These are phyloP conservation scores for Colletotrichum musicola DNA, from an alignment of 2,329 filamentous ascomycete genomes.

Conservation along the genomic window DNA sequence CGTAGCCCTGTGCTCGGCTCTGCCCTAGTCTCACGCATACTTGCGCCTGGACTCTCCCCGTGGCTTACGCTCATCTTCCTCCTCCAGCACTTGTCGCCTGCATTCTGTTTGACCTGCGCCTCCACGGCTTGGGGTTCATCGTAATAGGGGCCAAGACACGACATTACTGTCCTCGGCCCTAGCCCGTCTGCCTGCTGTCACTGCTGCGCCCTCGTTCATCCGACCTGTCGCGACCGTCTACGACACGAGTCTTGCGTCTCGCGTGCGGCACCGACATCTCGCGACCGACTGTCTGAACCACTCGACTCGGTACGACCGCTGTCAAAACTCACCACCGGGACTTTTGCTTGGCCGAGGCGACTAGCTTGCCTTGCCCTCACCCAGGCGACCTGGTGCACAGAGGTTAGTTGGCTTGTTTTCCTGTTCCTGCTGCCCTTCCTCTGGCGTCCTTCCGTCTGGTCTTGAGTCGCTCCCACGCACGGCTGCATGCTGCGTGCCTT, in stretches of 20 bases:
- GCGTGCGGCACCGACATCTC: not conserved
- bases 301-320: slow-evolving; percentile 2
- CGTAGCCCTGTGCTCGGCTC: not conserved
- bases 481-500: slow-evolving; percentile 2
- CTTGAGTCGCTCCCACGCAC: slow-evolving; percentile 7
- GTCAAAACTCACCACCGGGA: slow-evolving; percentile 2
- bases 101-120: not conserved
- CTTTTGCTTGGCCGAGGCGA: slow-evolving; percentile 4
- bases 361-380: slow-evolving; percentile 18
- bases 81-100: not conserved
- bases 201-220: not conserved
- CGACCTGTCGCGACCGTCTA: not conserved
- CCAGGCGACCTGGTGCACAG: slow-evolving; percentile 29
- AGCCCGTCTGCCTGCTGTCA: not conserved
- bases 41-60: slow-evolving; percentile 16
- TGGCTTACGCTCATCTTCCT: slow-evolving; percentile 14
- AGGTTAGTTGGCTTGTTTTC: slow-evolving; percentile 29
- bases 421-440: not conserved
- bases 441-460: slow-evolving; percentile 13
- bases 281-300: not conserved
- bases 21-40: slow-evolving; percentile 7
- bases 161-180: slow-evolving; percentile 12
- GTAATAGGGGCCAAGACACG: slow-evolving; percentile 26
- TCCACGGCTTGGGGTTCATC: not conserved
- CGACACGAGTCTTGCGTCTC: not conserved